These are phyloP conservation scores for Dendrobium nobile DNA, from an alignment of 106 monocot genomes.

Conservation along the genomic window DNA sequence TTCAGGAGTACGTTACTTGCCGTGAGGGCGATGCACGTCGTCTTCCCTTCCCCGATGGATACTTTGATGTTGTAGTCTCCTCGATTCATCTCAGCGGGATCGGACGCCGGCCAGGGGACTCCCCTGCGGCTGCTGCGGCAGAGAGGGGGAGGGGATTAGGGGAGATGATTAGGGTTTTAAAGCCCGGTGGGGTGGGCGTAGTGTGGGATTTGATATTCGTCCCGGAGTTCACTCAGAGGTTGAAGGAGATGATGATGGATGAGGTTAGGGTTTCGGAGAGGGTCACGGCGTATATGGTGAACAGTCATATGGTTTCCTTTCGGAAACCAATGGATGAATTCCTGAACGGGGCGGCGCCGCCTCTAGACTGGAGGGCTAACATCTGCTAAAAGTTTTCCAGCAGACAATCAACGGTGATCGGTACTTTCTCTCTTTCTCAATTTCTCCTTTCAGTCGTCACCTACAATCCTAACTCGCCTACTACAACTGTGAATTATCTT, in stretches of 20 bases:
- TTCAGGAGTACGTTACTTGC: constrained; percentile 70
- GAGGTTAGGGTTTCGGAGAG: constrained; percentile 47
- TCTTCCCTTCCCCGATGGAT: constrained; percentile 48
- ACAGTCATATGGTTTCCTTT: constrained; percentile 56
- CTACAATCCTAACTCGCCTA: background rate
- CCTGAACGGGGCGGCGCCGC: background rate
- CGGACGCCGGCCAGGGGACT: constrained; percentile 8
- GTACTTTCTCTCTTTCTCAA: background rate
- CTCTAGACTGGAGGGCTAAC: constrained; percentile 20
- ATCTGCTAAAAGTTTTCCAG: constrained; percentile 13
- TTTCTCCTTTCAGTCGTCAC: background rate
- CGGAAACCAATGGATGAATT: constrained; percentile 26
- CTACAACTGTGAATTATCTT: background rate
- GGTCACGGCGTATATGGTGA: constrained; percentile 41
- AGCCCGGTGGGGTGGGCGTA: constrained; percentile 49
- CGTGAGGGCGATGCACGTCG: constrained; percentile 50
- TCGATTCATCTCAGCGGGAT: constrained; percentile 33
- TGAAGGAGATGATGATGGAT: constrained; percentile 61
- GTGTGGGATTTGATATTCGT: constrained; percentile 50
- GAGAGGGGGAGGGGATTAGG: constrained; percentile 41
- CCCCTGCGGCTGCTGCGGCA: constrained; percentile 13
- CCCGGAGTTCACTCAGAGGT: constrained; percentile 27
- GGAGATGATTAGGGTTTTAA: constrained; percentile 60
- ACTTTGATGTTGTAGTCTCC: constrained; percentile 57
- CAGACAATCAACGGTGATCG: background rate